Conservation (phyloP, 2,329 filamentous ascomycete genomes). For the Nemania sp. region DNA sequence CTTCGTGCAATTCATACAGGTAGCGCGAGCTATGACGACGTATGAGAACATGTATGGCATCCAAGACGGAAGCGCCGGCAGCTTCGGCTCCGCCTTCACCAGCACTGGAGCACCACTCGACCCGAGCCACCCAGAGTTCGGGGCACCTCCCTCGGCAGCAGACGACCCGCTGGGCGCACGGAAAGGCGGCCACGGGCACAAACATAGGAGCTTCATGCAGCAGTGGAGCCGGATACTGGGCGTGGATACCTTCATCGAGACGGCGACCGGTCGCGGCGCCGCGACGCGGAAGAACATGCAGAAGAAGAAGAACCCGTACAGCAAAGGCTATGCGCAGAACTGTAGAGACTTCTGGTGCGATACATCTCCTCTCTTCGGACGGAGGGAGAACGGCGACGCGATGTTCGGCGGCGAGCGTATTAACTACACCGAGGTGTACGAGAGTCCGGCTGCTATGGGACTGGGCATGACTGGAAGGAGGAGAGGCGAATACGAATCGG, state of each 20-base stretch:
- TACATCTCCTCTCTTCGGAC: constrained; percentile 77
- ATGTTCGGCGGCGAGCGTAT: constrained; percentile 77
- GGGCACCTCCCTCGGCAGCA: constrained; percentile 48
- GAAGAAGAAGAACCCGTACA: constrained; percentile 78
- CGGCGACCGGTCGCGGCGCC: constrained; percentile 80
- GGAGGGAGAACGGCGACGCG: constrained; percentile 72
- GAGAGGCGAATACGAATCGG: constrained; percentile 64
- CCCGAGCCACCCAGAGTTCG: constrained; percentile 64
- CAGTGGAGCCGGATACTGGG: constrained; percentile 86
- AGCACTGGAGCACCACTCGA: constrained; percentile 76
- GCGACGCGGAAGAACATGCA: constrained; percentile 56
- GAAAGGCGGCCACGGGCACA: constrained; percentile 49
- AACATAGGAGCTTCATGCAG: constrained; percentile 68
- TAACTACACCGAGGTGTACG: constrained; percentile 89
- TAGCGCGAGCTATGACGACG: constrained; percentile 90
- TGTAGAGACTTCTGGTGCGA: constrained; percentile 98
- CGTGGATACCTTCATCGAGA: constrained; percentile 91
- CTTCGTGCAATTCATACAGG: constrained; percentile 89
- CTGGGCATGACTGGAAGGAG: constrained; percentile 48
- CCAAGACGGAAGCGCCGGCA: constrained; percentile 57
- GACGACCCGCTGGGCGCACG: constrained; percentile 45
- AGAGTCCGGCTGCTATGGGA: constrained; percentile 74
- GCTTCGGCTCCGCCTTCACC: constrained; percentile 73
- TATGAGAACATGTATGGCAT: constrained; percentile 94
- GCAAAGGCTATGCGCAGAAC: constrained; percentile 79